A percentile compares a stretch with the other conserved stretches of the same genome.
Conservation (phyloP, 306 rosid species). For the apple (Malus domestica) region DNA sequence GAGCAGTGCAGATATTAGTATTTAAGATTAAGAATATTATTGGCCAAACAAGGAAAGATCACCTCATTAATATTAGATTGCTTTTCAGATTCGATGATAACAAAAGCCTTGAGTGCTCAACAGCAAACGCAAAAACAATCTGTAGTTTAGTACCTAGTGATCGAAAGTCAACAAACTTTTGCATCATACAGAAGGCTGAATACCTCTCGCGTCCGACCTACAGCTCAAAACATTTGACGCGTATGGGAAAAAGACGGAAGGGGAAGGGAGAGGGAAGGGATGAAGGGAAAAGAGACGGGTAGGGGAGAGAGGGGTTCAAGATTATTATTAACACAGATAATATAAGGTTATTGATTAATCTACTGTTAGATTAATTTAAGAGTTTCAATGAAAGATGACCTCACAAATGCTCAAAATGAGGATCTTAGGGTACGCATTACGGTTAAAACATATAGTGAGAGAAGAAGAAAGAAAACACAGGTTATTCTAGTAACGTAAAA, state of each 20-base stretch:
- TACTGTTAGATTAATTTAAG: no score
- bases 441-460: not conserved
- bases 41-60: slow-evolving; percentile 1
- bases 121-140: slow-evolving; percentile 72
- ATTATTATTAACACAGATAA: no score
- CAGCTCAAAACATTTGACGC: no score
- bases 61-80: slow-evolving; percentile 77
- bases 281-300: no score
- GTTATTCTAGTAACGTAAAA: not conserved
- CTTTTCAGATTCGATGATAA: slow-evolving; percentile 73
- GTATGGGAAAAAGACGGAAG: no score
- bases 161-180: slow-evolving; percentile 75
- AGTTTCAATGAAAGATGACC: no score
- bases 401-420: no score
- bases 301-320: no score
- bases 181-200: slow-evolving; percentile 79
- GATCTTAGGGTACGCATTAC: no score
- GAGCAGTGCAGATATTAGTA: not conserved
- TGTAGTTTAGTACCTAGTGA: slow-evolving; percentile 58
- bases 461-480: not conserved
- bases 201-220: slow-evolving; percentile 71
- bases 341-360: no score
- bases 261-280: no score
- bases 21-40: not conserved
- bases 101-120: slow-evolving; percentile 76